Conservation (phyloP, 768 basidiomycete species). For the Naganishia randhawae region DNA sequence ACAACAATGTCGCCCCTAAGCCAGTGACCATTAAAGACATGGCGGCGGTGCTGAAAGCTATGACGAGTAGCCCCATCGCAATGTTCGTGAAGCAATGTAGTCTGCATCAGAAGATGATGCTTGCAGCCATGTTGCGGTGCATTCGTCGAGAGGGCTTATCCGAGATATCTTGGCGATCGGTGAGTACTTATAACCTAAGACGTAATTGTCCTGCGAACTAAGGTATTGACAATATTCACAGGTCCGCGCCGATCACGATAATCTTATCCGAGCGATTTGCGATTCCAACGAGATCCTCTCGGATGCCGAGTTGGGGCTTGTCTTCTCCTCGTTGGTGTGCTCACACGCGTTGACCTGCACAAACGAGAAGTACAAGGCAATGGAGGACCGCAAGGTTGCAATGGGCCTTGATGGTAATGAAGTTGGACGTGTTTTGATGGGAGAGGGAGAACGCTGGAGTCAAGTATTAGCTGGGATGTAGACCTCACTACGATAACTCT, state of each 20-base stretch:
- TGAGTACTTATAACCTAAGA: constrained; percentile 49
- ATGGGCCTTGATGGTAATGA: constrained; percentile 68
- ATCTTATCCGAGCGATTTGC: constrained; percentile 64
- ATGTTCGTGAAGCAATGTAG: constrained; percentile 76
- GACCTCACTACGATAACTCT: neutral
- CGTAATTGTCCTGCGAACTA: neutral
- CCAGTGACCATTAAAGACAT: constrained; percentile 69
- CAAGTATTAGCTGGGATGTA: constrained; percentile 49
- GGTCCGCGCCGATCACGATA: constrained; percentile 72
- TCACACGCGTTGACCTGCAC: constrained; percentile 74
- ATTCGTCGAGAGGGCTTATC: constrained; percentile 78
- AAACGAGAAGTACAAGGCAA: constrained; percentile 60
- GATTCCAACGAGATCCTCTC: constrained; percentile 64
- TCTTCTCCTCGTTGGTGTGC: constrained; percentile 72
- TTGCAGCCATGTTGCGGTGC: constrained; percentile 76
- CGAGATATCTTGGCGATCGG: constrained; percentile 80
- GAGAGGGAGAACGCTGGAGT: constrained; percentile 60
- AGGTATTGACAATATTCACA: constrained; percentile 40
- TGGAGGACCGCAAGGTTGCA: constrained; percentile 66
- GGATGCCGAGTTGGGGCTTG: constrained; percentile 61
- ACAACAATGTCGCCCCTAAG: constrained; percentile 49
- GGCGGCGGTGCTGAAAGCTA: constrained; percentile 69
- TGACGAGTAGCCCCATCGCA: constrained; percentile 88
- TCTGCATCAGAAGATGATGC: constrained; percentile 82
- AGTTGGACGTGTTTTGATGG: constrained; percentile 77